A percentile compares a stretch with the other conserved stretches of the same genome.
phyloP scores from a whole-genome alignment of 495 filamentous ascomycete species.

The Hapsidospora chrysogenum region DNA sequence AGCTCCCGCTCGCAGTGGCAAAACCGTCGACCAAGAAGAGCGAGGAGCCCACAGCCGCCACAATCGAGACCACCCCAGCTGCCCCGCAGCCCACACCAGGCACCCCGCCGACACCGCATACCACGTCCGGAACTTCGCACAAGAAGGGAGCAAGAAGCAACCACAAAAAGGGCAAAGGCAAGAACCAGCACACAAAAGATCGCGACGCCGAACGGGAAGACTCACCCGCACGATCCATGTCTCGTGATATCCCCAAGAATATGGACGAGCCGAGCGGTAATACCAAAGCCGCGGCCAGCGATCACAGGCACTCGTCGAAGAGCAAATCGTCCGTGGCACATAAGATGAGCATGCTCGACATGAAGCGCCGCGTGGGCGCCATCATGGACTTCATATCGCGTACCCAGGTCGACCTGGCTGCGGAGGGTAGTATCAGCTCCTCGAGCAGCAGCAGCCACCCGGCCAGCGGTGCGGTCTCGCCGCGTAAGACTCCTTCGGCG shows the following conservation, averaged over 20 bases:
- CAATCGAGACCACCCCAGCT: no score
- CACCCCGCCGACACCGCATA: conserved; percentile 29
- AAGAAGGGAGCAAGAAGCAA: conserved; percentile 56
- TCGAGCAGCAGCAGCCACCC: conserved; percentile 1
- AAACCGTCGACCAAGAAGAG: conserved; percentile 12
- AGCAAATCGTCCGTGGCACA: conserved; percentile 28
- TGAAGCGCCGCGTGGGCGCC: conserved; percentile 67
- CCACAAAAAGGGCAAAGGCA: conserved; percentile 49
- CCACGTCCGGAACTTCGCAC: conserved; percentile 28
- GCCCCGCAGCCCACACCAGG: conserved; percentile 20
- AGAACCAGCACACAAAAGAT: conserved; percentile 78
- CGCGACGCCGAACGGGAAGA: conserved; percentile 46
- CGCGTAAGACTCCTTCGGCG: neutral
- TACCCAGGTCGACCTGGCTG: conserved; percentile 80
- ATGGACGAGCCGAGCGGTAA: conserved; percentile 18
- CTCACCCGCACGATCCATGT: conserved; percentile 49
- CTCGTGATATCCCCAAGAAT: conserved; percentile 37
- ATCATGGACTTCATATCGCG: conserved; percentile 84
- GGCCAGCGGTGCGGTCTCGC: neutral
- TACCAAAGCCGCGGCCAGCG: conserved; percentile 7
- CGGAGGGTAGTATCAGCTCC: conserved; percentile 12
- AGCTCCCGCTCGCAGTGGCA: conserved; percentile 28
- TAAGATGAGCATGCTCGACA: conserved; percentile 77
- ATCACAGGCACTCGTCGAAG: conserved; percentile 15
- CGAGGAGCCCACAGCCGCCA: conserved; percentile 7